Base-by-base conservation (phyloP, 2,329 filamentous ascomycete genomes). In the Penicillium italicum region DNA sequence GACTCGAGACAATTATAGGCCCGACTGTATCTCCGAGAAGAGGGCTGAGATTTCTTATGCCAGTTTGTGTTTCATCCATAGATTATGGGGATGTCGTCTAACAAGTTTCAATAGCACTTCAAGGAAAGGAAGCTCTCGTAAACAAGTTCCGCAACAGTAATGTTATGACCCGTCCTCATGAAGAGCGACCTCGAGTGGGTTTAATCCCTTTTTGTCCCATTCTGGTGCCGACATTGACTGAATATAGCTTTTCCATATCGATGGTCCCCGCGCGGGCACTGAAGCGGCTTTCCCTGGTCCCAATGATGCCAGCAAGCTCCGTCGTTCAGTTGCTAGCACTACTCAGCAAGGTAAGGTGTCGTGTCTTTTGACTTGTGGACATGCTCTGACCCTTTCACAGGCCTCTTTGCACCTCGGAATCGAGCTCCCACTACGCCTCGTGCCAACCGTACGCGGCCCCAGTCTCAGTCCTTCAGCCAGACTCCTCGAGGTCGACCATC, bases 141-240 rank as follows among this genome's bases (percentile, higher is more conserved):
- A 89, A 95, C 72, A 97, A 97, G 70, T 99, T 99, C 69, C 87
- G 94, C 34, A 99, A 99, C 77, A 96, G 91, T 37, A 93, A 91
- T 0, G 91, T 99, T 30, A 97, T 97, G 91, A 80, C 93, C 0
- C 92, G 97, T 74, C 83, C 86, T 11, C 80, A 85, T 0, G 85
- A 88, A 50, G 96, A 91, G 66, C 86, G 91, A 0, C 94, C 94
- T 0, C 95, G 95, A 80, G 88, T 91, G 72, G 63, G 70, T 57
- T 8, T 6, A 18, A 5, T 28, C 55, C n/a, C 34, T 56, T 51
- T 41, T 26, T 37, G 3, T 30, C 18, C 40, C 22, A 45, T 20
- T 22, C 16, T 4, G 49, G 8, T 55, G 18, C 40, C 48, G 8
- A 28, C 52, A 54, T 40, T 65, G 53, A 55, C 50, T 75, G 76